phyloP scores from a whole-genome alignment of 2,329 filamentous ascomycete genomes.

The Talaromyces sp. region DNA sequence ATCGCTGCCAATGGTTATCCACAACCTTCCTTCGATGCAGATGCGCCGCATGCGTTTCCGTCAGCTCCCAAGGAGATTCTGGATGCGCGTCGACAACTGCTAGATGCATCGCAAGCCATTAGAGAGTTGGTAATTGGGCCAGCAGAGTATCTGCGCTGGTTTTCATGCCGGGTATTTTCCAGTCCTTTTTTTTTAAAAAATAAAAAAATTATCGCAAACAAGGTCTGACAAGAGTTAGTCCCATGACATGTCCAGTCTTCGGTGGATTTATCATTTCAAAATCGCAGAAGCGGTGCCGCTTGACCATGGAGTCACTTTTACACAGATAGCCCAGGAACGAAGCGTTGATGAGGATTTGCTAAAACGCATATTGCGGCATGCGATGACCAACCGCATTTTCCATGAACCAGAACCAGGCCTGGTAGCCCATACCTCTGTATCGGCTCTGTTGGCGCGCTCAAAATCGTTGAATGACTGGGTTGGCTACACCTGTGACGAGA shows the following conservation, averaged over 20 bases:
- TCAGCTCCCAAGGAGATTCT: conserved; percentile 1
- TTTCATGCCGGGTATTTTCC: conserved; percentile 5
- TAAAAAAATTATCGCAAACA: not conserved
- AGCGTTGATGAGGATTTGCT: conserved; percentile 18
- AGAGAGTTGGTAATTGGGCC: conserved; percentile 2
- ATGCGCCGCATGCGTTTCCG: conserved; percentile 2
- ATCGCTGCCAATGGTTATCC: conserved; percentile 2
- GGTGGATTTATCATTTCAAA: conserved; percentile 20
- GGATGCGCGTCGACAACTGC: conserved; percentile 3
- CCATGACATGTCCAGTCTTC: conserved; percentile 15
- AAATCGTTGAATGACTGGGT: conserved; percentile 11
- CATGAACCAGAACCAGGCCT: conserved; percentile 22
- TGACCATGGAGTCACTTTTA: conserved; percentile 16
- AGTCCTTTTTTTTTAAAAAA: no score
- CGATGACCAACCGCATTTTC: conserved; percentile 26
- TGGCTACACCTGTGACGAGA: conserved; percentile 12
- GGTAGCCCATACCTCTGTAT: conserved; percentile 22
- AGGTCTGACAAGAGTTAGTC: conserved; percentile 6
- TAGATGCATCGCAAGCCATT: conserved; percentile 6
- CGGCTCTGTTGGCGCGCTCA: conserved; percentile 9
- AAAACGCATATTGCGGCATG: conserved; percentile 21
- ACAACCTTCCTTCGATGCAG: conserved; percentile 7
- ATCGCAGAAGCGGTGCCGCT: conserved; percentile 22
- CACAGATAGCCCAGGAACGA: conserved; percentile 16
- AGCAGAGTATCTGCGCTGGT: conserved; percentile 2